Conservation (phyloP, 2,329 filamentous ascomycete species). For the Exophiala calicioides region DNA sequence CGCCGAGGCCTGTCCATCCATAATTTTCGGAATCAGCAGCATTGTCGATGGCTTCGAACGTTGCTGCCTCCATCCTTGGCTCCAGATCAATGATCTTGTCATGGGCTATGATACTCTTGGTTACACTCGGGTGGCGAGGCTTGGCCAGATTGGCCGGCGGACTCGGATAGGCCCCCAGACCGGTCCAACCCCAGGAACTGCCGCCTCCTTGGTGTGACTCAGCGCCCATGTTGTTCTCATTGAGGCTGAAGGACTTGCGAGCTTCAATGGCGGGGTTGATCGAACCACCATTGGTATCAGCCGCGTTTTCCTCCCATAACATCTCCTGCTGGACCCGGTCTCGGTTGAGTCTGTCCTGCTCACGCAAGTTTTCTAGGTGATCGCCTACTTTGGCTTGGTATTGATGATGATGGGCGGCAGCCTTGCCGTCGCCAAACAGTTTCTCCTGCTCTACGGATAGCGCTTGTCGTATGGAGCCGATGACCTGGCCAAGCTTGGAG, state of each 20-base stretch:
- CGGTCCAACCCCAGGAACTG: constrained; percentile 21
- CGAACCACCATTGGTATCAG: constrained; percentile 14
- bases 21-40: constrained; percentile 18
- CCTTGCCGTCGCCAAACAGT: constrained; percentile 5
- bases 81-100: constrained; percentile 1
- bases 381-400: constrained; percentile 1
- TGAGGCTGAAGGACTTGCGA: constrained; percentile 13
- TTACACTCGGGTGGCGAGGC: constrained; percentile 1
- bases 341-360: constrained; percentile 7
- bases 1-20: constrained; percentile 25
- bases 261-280: constrained; percentile 24
- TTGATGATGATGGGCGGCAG: constrained; percentile 9
- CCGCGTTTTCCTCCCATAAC: background rate
- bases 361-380: constrained; percentile 1
- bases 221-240: constrained; percentile 27
- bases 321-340: constrained; percentile 10
- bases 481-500: constrained; percentile 20
- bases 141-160: background rate
- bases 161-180: constrained; percentile 6
- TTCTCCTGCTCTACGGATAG: constrained; percentile 21
- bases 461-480: constrained; percentile 18
- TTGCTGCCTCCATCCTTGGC: constrained; percentile 15
- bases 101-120: background rate
- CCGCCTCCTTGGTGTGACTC: constrained; percentile 15
- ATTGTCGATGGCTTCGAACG: constrained; percentile 22